Conservation (phyloP, 140 eudicot species). For the Anethum foeniculum region DNA sequence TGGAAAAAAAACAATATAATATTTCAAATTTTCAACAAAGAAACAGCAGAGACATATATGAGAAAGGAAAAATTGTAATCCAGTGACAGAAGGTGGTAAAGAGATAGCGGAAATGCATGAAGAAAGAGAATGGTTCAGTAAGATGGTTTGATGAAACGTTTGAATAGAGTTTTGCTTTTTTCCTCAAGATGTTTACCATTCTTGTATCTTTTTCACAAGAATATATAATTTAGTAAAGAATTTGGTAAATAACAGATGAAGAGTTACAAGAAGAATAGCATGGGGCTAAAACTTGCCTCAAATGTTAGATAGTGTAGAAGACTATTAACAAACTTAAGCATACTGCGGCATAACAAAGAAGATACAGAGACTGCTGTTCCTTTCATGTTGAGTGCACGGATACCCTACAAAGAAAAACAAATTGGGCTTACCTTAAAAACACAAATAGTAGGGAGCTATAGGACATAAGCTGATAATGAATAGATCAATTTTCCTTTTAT, state of each 20-base stretch:
- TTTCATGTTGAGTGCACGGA: constrained; percentile 77
- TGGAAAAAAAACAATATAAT: not conserved
- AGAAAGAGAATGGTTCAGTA: not conserved
- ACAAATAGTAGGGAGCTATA: not conserved
- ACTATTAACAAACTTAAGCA: constrained; percentile 87
- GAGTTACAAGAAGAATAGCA: constrained; percentile 7
- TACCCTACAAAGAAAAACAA: constrained; percentile 46
- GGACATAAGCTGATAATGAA: not conserved
- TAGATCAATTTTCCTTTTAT: not conserved
- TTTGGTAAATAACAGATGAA: constrained; percentile 3
- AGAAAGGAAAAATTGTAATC: not conserved
- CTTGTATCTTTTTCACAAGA: not conserved
- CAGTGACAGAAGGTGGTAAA: not conserved
- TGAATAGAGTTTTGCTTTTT: not conserved
- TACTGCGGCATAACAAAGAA: constrained; percentile 80
- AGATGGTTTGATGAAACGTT: not conserved
- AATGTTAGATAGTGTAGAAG: constrained; percentile 93
- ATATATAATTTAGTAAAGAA: not conserved
- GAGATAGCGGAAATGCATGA: not conserved
- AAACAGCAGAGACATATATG: not conserved
- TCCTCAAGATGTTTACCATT: not conserved
- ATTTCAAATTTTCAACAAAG: not conserved
- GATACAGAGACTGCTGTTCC: constrained; percentile 84
- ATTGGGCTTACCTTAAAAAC: constrained; percentile 9
- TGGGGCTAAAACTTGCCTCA: constrained; percentile 46